These are phyloP conservation scores for Lophium mytilinum DNA, from an alignment of 495 filamentous ascomycete genomes.

Conservation along the genomic window DNA sequence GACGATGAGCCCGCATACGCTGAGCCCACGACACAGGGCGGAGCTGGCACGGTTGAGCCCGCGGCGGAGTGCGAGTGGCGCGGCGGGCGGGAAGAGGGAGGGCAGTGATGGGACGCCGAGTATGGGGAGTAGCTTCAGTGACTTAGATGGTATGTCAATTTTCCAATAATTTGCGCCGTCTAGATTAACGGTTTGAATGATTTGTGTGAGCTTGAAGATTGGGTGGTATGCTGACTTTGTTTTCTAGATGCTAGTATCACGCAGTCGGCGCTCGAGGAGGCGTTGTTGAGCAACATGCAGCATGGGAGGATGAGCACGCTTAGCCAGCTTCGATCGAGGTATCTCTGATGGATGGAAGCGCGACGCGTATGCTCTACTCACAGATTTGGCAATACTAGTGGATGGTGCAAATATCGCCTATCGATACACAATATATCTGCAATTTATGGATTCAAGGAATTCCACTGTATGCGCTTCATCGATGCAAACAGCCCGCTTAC, in stretches of 20 bases:
- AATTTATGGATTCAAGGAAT: too few relatives aligned
- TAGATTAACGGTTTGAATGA: background rate
- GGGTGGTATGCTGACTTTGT: background rate
- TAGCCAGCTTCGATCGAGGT: conserved; percentile 60
- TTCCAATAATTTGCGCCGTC: background rate
- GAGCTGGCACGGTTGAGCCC: conserved; percentile 53
- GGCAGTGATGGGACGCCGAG: conserved; percentile 83
- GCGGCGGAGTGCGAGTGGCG: conserved; percentile 19
- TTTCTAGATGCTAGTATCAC: conserved; percentile 79
- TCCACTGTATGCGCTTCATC: too few relatives aligned
- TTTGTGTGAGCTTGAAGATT: conserved; percentile 1
- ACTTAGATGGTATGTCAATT: conserved; percentile 68
- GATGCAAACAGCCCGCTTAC: too few relatives aligned
- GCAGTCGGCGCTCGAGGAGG: conserved; percentile 88
- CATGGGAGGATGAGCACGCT: conserved; percentile 73
- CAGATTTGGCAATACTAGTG: too few relatives aligned
- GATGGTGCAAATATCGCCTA: too few relatives aligned
- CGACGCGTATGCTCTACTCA: too few relatives aligned
- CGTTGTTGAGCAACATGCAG: conserved; percentile 86
- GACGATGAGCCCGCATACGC: conserved; percentile 24
- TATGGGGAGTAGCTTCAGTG: conserved; percentile 96
- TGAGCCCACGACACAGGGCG: conserved; percentile 49
- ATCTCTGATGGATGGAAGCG: conserved; percentile 22
- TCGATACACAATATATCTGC: too few relatives aligned
- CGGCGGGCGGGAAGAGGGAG: conserved; percentile 47